Percentiles rank a stretch among this genome's conserved stretches.
Evolutionary conservation across 2,329 filamentous ascomycete species (phyloP).

Genomic region (Aspergillus sp.): DNA sequence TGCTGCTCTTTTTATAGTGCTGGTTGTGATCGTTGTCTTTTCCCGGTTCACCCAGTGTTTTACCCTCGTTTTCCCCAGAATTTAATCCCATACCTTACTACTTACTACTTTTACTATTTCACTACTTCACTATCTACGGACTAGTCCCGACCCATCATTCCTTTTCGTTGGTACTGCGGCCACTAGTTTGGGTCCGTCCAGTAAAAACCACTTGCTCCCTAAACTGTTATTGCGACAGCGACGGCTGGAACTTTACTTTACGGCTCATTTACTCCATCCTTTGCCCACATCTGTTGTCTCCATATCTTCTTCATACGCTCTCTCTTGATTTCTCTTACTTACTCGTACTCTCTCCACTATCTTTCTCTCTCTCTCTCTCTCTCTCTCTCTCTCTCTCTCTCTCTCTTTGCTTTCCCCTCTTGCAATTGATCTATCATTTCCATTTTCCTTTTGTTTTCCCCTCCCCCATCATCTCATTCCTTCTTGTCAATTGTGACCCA

Average conservation of each 20-base stretch:
- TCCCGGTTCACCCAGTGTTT: background rate
- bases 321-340: constrained; percentile 3
- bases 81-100: background rate
- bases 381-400: constrained; percentile 2
- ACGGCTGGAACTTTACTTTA: constrained; percentile 6
- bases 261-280: constrained; percentile 15
- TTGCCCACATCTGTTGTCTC: constrained; percentile 1
- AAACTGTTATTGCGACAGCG: constrained; percentile 2
- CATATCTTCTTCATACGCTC: constrained; percentile 1
- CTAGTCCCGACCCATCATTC: constrained; percentile 1
- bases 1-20: background rate
- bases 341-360: background rate
- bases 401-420: constrained; percentile 7
- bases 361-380: background rate
- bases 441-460: constrained; percentile 7
- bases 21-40: background rate
- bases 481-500: background rate
- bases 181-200: background rate
- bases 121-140: too few relatives aligned
- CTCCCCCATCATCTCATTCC: constrained; percentile 1
- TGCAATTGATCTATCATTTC: constrained; percentile 6
- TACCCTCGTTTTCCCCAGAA: constrained; percentile 3
- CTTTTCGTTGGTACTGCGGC: constrained; percentile 2
- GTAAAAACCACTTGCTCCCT: background rate
- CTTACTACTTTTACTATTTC: background rate